Percentiles rank a stretch among this genome's conserved stretches.
These are phyloP conservation scores for Cyberlindnera veronae DNA, from an alignment of 805 yeast species.

Conservation along the genomic window DNA sequence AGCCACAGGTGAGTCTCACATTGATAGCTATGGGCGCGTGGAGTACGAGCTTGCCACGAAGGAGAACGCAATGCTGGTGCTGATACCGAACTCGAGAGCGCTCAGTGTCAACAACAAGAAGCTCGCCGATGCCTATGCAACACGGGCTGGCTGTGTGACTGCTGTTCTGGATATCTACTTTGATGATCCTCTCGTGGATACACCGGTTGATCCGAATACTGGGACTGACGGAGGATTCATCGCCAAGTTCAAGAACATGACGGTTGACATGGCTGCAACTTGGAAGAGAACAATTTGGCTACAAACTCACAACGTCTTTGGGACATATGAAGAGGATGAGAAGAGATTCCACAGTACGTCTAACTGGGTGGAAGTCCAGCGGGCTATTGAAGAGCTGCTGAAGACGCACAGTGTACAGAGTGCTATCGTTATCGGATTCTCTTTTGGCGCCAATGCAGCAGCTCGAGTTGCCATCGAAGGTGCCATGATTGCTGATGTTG, in stretches of 20 bases:
- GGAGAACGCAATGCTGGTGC: constrained; percentile 26
- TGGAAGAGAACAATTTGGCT: constrained; percentile 22
- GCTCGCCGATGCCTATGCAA: constrained; percentile 27
- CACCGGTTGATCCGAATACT: not conserved
- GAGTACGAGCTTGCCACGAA: constrained; percentile 25
- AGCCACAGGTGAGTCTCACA: constrained; percentile 12
- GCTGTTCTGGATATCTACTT: constrained; percentile 25
- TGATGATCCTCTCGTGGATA: constrained; percentile 19
- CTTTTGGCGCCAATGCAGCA: constrained; percentile 25
- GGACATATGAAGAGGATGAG: constrained; percentile 16
- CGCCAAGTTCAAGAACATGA: constrained; percentile 17
- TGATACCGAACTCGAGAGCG: constrained; percentile 26
- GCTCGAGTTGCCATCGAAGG: constrained; percentile 22
- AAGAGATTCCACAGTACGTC: constrained; percentile 19
- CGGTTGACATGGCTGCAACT: constrained; percentile 20
- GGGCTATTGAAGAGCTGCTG: constrained; percentile 20
- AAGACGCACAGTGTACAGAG: constrained; percentile 18
- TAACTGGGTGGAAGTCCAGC: constrained; percentile 17
- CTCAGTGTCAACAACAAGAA: constrained; percentile 24
- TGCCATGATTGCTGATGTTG: constrained; percentile 1
- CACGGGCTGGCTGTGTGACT: constrained; percentile 28
- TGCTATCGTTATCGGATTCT: constrained; percentile 23
- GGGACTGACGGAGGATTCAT: constrained; percentile 11
- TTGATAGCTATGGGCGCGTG: constrained; percentile 25
- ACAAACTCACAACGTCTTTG: constrained; percentile 23